Conservation (phyloP, 2,329 filamentous ascomycete species). For the Helotiales sp. region DNA sequence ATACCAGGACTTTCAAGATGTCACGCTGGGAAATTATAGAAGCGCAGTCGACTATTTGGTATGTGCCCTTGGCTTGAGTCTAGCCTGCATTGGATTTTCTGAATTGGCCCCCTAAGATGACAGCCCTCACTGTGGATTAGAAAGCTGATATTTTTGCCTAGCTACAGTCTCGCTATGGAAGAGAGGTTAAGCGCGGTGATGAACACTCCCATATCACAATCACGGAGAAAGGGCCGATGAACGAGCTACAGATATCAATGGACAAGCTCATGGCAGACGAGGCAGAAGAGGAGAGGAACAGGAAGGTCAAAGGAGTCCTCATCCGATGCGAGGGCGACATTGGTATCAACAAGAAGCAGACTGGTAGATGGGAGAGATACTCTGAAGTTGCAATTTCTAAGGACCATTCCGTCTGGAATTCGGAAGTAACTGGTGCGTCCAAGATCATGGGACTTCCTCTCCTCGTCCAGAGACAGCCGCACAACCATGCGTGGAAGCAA, state of each 20-base stretch:
- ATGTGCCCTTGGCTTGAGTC: neutral
- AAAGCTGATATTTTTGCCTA: neutral
- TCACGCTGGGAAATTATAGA: conserved; percentile 9
- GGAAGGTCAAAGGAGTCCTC: conserved; percentile 5
- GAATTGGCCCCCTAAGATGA: no score
- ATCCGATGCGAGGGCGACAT: conserved; percentile 18
- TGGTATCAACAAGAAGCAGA: neutral
- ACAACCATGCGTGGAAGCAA: neutral
- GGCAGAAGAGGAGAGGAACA: neutral
- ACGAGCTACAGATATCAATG: neutral
- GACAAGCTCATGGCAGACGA: neutral
- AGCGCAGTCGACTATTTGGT: conserved; percentile 5
- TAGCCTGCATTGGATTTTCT: neutral
- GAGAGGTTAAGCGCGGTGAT: neutral
- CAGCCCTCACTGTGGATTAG: no score
- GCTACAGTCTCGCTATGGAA: conserved; percentile 3
- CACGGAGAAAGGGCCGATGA: neutral
- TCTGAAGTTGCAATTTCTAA: neutral
- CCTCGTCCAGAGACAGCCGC: neutral
- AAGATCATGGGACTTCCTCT: conserved; percentile 14
- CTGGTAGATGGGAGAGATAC: conserved; percentile 10
- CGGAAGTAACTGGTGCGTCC: neutral
- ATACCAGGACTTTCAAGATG: conserved; percentile 8
- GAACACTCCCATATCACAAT: neutral
- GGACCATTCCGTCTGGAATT: conserved; percentile 12